Evolutionary conservation across 2,329 filamentous ascomycete genomes (phyloP), one percentile per base, ranked within the genome.

Genomic region (Hansfordia pulvinata): DNA sequence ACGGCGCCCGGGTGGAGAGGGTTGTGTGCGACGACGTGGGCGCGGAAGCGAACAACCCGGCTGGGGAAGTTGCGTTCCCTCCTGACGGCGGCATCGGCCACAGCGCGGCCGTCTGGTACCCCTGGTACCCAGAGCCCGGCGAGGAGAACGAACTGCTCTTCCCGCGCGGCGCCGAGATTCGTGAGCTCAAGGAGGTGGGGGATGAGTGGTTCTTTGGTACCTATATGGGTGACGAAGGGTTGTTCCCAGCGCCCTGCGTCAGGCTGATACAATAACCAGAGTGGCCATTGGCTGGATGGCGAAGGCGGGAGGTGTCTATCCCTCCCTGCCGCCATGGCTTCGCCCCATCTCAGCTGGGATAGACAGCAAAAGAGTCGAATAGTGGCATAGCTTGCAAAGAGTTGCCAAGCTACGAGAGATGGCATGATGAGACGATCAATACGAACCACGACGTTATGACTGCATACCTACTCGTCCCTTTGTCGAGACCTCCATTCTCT

Each of bases 161-260:
- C 40, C 88, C 88, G 0, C 75, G 74, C 26, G 76, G 80, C 8
- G 85, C 86, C 0, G 81, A 90, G 50, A 69, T 96, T 10, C 64
- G 66, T 6, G 88, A 96, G 55, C 72, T 79, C 19, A 78, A 88
- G 47, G 80, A 90, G 49, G 72, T 92, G 25, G 93, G 93, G 47
- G 81, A 77, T 11, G 85, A 93, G 48, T 96, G 86, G 86, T 85
- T 69, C 43, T 79, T 77, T 55, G 88, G 88, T 1, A 73, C 74
- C 16, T 94, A 93, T 58, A 85, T 84, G 54, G 85, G 84, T 1
- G 58, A 56, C 14, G 75, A 71, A 39, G 86, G 84, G 0, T 42
- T 94, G 36, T 92, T 94, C 45, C 86, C 86, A 4, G 75, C 76
- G 6, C 68, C 71, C 6, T 88, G 88, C 60, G 80, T 85, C 15